Evolutionary conservation across 202 grass and related monocot species (phyloP).

Genomic region (Bolboschoenoplectus hybrid): DNA sequence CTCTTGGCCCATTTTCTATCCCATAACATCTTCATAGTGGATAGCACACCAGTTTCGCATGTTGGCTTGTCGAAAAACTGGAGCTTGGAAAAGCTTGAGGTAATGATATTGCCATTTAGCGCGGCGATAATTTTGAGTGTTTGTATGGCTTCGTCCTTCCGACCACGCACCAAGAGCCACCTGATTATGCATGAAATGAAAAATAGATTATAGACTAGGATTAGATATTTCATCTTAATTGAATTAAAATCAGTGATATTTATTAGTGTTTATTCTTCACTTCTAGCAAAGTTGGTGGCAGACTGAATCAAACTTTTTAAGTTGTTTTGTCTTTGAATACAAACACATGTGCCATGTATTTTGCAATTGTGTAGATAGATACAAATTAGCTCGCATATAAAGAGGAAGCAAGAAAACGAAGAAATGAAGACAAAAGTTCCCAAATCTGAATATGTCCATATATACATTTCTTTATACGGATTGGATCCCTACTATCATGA

Average conservation of each 20-base stretch:
- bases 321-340: not conserved
- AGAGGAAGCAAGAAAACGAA: not conserved
- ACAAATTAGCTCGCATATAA: not conserved
- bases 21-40: conserved; percentile 54
- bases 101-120: conserved; percentile 52
- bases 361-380: not conserved
- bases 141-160: conserved; percentile 72
- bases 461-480: not conserved
- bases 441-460: conserved; percentile 1
- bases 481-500: not conserved
- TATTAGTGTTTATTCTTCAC: not conserved
- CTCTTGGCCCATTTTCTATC: conserved; percentile 65
- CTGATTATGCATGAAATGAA: not conserved
- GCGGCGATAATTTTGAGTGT: conserved; percentile 48
- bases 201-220: not conserved
- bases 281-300: not conserved
- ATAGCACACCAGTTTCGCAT: conserved; percentile 35
- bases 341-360: not conserved
- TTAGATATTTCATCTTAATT: not conserved
- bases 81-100: conserved; percentile 75
- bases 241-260: not conserved
- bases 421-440: not conserved
- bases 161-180: conserved; percentile 85
- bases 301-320: not conserved
- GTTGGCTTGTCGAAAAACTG: conserved; percentile 39